These are phyloP conservation scores for Suhomyces xylopsoci DNA, from an alignment of 805 yeast genomes.

Conservation along the genomic window DNA sequence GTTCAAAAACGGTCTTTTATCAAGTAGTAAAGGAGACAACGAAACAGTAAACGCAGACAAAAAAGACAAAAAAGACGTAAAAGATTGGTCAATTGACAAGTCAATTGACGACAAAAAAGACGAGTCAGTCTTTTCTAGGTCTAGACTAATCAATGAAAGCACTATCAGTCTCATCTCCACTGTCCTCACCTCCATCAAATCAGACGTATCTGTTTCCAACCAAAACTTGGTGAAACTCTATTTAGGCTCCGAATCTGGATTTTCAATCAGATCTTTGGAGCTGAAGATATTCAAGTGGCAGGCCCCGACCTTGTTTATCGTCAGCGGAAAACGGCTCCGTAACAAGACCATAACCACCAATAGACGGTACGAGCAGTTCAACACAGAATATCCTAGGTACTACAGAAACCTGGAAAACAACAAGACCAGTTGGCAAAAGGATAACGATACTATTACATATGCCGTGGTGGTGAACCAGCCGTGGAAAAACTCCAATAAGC, in stretches of 20 bases:
- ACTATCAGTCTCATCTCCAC: conserved; percentile 17
- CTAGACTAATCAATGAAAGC: conserved; percentile 42
- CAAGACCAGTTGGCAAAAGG: conserved; percentile 32
- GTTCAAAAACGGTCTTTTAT: conserved; percentile 32
- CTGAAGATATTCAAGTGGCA: conserved; percentile 84
- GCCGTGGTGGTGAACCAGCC: conserved; percentile 68
- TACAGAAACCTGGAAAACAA: conserved; percentile 27
- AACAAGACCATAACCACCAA: conserved; percentile 32
- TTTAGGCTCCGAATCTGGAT: conserved; percentile 74
- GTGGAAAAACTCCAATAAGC: conserved; percentile 74
- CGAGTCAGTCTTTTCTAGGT: neutral
- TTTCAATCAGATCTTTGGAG: conserved; percentile 84
- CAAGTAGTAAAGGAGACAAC: no score
- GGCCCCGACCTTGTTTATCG: conserved; percentile 73
- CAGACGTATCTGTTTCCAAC: conserved; percentile 38
- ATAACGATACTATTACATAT: conserved; percentile 48
- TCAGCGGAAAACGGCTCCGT: conserved; percentile 59
- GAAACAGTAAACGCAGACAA: no score
- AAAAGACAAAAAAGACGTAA: no score
- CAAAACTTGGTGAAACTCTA: conserved; percentile 59
- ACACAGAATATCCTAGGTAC: conserved; percentile 42
- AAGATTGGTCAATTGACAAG: no score
- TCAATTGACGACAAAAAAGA: no score
- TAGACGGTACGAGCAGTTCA: conserved; percentile 51
- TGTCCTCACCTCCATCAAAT: conserved; percentile 32